phyloP scores from a whole-genome alignment of 768 basidiomycete genomes.

The Phaffia tasmanica region DNA sequence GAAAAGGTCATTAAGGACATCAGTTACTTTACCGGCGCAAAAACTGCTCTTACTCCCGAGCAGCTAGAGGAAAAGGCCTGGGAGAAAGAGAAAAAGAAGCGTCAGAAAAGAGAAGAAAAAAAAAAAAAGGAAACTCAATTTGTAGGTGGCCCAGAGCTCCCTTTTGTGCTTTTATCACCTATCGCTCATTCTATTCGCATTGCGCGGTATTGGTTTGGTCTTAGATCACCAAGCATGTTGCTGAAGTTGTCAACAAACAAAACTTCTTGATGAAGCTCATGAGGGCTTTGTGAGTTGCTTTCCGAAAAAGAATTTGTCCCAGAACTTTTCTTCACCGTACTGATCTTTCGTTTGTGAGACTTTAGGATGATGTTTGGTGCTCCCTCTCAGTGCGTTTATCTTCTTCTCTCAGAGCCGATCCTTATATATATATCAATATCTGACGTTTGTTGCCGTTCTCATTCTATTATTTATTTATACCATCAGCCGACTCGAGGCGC shows the following conservation, averaged over 20 bases:
- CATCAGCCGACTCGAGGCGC: slow-evolving; percentile 85
- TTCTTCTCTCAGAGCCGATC: too few species aligned
- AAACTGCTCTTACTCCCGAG: slow-evolving; percentile 32
- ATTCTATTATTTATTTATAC: slow-evolving; percentile 52
- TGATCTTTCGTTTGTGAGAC: too few species aligned
- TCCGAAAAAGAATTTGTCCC: too few species aligned
- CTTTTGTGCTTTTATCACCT: too few species aligned
- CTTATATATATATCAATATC: neutral
- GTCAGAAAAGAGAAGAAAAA: slow-evolving; percentile 41
- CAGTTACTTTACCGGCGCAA: neutral
- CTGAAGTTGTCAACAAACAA: slow-evolving; percentile 67
- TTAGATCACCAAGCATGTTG: slow-evolving; percentile 64
- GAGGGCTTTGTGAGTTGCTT: slow-evolving; percentile 46
- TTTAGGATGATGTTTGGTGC: slow-evolving; percentile 48
- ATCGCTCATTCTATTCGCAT: too few species aligned
- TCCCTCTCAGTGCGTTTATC: neutral
- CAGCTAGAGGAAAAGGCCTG: slow-evolving; percentile 43
- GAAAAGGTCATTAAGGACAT: slow-evolving; percentile 11
- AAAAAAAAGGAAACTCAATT: slow-evolving; percentile 65
- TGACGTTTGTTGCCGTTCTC: neutral
- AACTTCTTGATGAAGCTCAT: slow-evolving; percentile 77
- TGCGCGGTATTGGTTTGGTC: too few species aligned
- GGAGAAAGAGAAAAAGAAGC: slow-evolving; percentile 37
- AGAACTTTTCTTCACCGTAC: too few species aligned
- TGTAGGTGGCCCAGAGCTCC: neutral